Percentiles rank a stretch among this genome's conserved stretches.
phyloP scores from a whole-genome alignment of 768 basidiomycete species.

The Calocera viscosa region DNA sequence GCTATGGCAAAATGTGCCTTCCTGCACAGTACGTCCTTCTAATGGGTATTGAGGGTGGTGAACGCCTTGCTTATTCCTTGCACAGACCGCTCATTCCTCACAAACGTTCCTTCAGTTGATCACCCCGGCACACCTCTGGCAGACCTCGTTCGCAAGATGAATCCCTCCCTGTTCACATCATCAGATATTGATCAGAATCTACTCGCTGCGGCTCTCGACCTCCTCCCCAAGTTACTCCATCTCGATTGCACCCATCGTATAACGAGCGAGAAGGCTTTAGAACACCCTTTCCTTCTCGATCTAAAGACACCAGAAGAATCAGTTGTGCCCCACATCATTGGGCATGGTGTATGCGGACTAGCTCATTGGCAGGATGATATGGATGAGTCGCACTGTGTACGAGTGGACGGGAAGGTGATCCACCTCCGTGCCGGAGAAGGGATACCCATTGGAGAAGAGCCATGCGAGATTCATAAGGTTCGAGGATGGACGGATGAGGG shows the following conservation, averaged over 20 bases:
- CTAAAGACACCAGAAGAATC: slow-evolving; percentile 43
- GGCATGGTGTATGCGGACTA: slow-evolving; percentile 51
- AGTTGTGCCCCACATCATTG: slow-evolving; percentile 55
- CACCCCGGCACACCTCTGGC: slow-evolving; percentile 55
- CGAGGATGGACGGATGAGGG: neutral
- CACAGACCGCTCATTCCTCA: slow-evolving; percentile 73
- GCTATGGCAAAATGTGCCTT: slow-evolving; percentile 76
- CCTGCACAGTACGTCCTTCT: slow-evolving; percentile 60
- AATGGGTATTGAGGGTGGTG: neutral
- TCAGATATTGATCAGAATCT: slow-evolving; percentile 14
- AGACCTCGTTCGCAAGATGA: slow-evolving; percentile 62
- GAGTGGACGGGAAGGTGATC: slow-evolving; percentile 10
- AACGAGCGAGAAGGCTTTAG: slow-evolving; percentile 62
- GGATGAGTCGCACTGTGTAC: slow-evolving; percentile 34
- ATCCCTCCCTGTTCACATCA: slow-evolving; percentile 42
- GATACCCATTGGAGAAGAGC: slow-evolving; percentile 20
- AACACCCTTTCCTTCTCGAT: slow-evolving; percentile 57
- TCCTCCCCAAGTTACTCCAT: slow-evolving; percentile 60
- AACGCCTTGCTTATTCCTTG: neutral
- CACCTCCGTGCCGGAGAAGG: slow-evolving; percentile 20
- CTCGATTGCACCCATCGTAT: slow-evolving; percentile 66
- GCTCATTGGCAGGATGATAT: slow-evolving; percentile 50
- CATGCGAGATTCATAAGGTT: slow-evolving; percentile 21
- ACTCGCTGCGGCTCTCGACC: slow-evolving; percentile 43
- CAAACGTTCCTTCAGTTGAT: slow-evolving; percentile 75